Evolutionary conservation across 2,329 filamentous ascomycete species (phyloP), one percentile per base, ranked within the genome.

Genomic region (Trichoderma simmonsii): DNA sequence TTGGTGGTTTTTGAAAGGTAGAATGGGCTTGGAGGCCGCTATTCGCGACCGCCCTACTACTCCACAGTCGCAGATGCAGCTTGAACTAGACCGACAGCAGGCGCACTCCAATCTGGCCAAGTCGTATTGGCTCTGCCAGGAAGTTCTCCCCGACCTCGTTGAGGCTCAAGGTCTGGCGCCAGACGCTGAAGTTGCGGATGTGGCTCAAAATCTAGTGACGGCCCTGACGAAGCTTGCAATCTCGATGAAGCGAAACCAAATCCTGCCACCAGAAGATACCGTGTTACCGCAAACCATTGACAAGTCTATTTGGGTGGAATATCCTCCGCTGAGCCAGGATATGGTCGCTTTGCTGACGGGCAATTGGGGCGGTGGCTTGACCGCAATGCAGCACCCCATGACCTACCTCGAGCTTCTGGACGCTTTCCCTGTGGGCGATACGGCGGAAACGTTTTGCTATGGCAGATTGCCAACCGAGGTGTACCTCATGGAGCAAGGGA

Each of bases 1-100:
- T 0, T 98, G 95, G 95, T 98, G 95, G 95, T 97, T 97, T 77
- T 79, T 97, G 60, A 92, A 89, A 75, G 95, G 94, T 24, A 90
- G 94, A 73, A 89, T 91, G 77, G 90, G 90, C 11, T 85, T 97
- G 66, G 95, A 97, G 79, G 81, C 83, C 14, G 85, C 91, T 51
- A 90, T 97, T 61, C 87, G 93, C 73, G 90, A 89, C 67, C 87
- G 89, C 7, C 86, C 90, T 34, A 79, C 66, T 48, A 77, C 80
- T 7, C 84, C 87, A 5, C 86, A 89, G 73, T 83, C 82, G 9
- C 84, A 89, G 75, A 83, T 86, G 78, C 83, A 86, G 76, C 86
- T 85, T 74, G 84, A 89, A 74, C 83, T 87, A 74, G 80, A 88
- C 73, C 85, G 87, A 75, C 90, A 92, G 72, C 95, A 97, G 81